Base-by-base conservation (phyloP, 2,329 filamentous ascomycete genomes). In the Colletotrichum cordylinicola region DNA sequence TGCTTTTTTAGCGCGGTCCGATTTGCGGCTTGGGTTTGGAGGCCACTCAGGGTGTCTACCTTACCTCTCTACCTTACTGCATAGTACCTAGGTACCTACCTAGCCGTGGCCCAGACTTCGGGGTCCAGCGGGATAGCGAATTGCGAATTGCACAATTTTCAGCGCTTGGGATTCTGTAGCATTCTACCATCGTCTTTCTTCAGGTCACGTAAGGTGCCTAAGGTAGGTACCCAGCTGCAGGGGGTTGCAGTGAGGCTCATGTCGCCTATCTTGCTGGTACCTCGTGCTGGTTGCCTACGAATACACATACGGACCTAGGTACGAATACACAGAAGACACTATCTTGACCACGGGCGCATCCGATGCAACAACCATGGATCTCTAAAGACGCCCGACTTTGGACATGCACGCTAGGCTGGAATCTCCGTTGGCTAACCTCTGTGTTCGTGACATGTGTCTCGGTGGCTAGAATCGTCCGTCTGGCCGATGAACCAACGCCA, bases 91-190 rank as follows among this genome's bases (percentile, higher is more conserved):
- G 39, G 18, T 52, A 48, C n/a, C n/a, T 43, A 16, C 35, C 35
- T 52, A 21, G 43, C 18, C n/a, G 18, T 48, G 43, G 43, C 13
- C 21, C 27, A 60, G 56, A 29, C 16, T 58, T 76, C 70, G 65
- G 74, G 70, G 74, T 66, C 70, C 70, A 73, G 64, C 58, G 64
- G 74, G 43, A 73, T 74, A 70, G 74, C 70, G 64, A 76, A 74
- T 69, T 73, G 73, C 21, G 27, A 76, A 74, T 37, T 68, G 31
- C 69, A 67, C 56, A 37, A 37, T 69, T 67, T 56, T 55, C 8
- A 29, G 33, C 37, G 39, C 33, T 65, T 15, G 29, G 68, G 58
- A 31, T 72, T 68, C 70, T 72, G 70, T 68, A 68, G 37, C 37
- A n/a, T 70, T 73, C 70, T 35, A 39, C 56, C 37, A 56, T 33